A percentile compares a stretch with the other conserved stretches of the same genome.
phyloP scores from a whole-genome alignment of 257 asterid genomes.

The Solanum medicagineum region DNA sequence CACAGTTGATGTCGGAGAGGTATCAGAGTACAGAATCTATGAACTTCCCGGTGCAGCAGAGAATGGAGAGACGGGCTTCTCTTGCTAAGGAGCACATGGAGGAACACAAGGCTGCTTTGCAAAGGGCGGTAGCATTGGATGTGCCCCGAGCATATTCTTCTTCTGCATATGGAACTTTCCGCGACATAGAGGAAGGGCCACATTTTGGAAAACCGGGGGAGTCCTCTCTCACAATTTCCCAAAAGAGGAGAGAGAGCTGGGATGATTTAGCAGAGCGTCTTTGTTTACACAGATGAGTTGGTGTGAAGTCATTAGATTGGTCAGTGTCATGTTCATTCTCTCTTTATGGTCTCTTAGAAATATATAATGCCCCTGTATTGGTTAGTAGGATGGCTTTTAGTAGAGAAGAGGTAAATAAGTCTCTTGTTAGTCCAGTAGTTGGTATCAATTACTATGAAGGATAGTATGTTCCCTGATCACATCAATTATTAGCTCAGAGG shows the following conservation, averaged over 20 bases:
- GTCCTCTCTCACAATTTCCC: conserved; percentile 1
- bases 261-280: conserved; percentile 12
- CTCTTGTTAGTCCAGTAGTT: neutral
- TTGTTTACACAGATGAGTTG: conserved; percentile 3
- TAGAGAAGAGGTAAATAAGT: neutral
- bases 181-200: conserved; percentile 34
- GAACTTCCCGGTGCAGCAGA: conserved; percentile 63
- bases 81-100: conserved; percentile 64
- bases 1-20: conserved; percentile 54
- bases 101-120: conserved; percentile 70
- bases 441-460: neutral
- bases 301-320: neutral
- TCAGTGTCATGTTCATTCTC: neutral
- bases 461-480: neutral
- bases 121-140: conserved; percentile 69
- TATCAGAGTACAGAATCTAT: conserved; percentile 26
- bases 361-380: neutral
- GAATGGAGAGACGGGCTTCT: conserved; percentile 66
- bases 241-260: conserved; percentile 8
- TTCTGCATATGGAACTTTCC: conserved; percentile 69
- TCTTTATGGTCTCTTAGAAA: neutral
- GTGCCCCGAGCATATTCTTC: conserved; percentile 67
- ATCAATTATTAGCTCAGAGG: neutral
- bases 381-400: neutral
- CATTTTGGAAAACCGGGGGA: conserved; percentile 20